A percentile compares a stretch with the other conserved stretches of the same genome.
Conservation (phyloP, 495 filamentous ascomycete genomes). For the Tirmania nivea region DNA sequence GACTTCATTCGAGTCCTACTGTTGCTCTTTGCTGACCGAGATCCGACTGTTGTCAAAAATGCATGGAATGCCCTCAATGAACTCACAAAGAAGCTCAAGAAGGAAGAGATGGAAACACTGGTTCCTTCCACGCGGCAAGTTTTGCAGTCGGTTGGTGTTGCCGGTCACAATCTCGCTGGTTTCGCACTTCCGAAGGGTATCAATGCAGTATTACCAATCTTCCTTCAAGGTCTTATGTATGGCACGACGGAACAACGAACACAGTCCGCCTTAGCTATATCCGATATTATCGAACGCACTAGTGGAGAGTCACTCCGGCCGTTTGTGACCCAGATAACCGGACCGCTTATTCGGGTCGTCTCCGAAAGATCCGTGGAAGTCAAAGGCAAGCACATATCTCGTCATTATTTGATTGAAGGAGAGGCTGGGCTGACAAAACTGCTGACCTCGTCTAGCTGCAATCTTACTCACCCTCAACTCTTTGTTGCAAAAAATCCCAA, state of each 20-base stretch:
- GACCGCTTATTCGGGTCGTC: conserved; percentile 88
- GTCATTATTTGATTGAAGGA: not conserved
- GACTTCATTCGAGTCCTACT: conserved; percentile 76
- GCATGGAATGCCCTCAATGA: conserved; percentile 78
- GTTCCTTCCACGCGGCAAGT: conserved; percentile 67
- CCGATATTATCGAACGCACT: conserved; percentile 83
- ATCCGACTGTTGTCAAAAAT: conserved; percentile 68
- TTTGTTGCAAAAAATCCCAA: conserved; percentile 86
- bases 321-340: conserved; percentile 93
- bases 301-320: conserved; percentile 63
- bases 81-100: conserved; percentile 70
- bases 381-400: conserved; percentile 32
- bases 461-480: conserved; percentile 89
- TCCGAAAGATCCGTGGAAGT: conserved; percentile 89
- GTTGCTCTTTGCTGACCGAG: conserved; percentile 75
- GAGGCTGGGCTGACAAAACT: too few species aligned
- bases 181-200: conserved; percentile 94
- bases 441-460: conserved; percentile 29
- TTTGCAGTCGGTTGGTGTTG: conserved; percentile 65
- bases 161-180: conserved; percentile 65
- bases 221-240: conserved; percentile 93
- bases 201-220: conserved; percentile 88
- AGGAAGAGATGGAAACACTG: conserved; percentile 96
- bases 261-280: conserved; percentile 78
- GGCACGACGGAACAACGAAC: conserved; percentile 78